These are phyloP conservation scores for Penicillium sp. DNA, from an alignment of 2,329 filamentous ascomycete genomes.

Conservation along the genomic window DNA sequence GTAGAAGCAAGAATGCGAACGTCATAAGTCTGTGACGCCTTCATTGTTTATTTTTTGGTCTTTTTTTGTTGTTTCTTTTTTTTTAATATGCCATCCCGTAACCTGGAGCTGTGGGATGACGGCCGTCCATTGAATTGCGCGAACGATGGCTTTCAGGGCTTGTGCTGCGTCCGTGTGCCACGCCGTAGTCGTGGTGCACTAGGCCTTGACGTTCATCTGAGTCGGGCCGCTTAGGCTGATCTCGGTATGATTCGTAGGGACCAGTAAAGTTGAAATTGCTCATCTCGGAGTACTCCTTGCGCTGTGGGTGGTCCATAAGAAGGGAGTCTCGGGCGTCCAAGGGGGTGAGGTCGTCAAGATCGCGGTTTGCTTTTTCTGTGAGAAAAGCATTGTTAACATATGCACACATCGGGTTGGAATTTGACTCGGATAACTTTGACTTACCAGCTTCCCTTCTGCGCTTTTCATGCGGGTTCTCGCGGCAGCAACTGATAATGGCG, in stretches of 20 bases:
- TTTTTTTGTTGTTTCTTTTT: background rate
- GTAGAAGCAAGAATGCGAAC: conserved; percentile 2
- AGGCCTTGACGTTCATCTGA: conserved; percentile 36
- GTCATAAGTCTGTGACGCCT: conserved; percentile 4
- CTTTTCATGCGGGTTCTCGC: conserved; percentile 86
- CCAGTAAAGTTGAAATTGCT: conserved; percentile 43
- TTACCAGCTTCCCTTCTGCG: conserved; percentile 86
- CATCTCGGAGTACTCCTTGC: conserved; percentile 36
- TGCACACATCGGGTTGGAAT: conserved; percentile 18
- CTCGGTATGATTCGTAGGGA: conserved; percentile 44
- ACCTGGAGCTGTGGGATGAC: conserved; percentile 29
- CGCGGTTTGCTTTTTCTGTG: conserved; percentile 71
- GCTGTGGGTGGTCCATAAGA: conserved; percentile 62
- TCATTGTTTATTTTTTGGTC: background rate
- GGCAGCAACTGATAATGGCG: conserved; percentile 76
- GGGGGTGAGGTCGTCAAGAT: conserved; percentile 79
- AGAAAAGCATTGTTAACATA: conserved; percentile 6
- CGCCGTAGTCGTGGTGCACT: conserved; percentile 30
- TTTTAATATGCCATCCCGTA: conserved; percentile 38
- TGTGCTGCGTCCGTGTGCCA: conserved; percentile 29
- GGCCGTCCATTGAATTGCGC: conserved; percentile 35
- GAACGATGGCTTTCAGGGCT: conserved; percentile 26
- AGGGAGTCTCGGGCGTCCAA: conserved; percentile 71
- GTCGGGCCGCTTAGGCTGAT: conserved; percentile 29
- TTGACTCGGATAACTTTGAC: conserved; percentile 32